These are phyloP conservation scores for Gleditsia sinensis DNA, from an alignment of 306 rosid species.

Conservation along the genomic window DNA sequence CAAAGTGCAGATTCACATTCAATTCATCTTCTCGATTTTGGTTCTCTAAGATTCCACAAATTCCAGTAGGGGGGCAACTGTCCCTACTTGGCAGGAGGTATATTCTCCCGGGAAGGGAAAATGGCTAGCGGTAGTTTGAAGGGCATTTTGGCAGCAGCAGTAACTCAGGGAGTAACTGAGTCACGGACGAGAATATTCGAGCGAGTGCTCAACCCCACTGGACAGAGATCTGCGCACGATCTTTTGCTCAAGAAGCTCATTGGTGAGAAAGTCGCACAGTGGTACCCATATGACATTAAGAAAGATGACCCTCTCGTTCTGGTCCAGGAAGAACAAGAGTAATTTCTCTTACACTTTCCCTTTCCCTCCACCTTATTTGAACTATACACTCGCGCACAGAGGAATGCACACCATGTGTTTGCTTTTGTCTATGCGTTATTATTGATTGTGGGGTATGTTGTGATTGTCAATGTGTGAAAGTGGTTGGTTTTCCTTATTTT, in stretches of 20 bases:
- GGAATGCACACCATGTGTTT: neutral
- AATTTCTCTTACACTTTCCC: neutral
- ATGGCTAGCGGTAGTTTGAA: slow-evolving; percentile 72
- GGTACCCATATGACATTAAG: slow-evolving; percentile 87
- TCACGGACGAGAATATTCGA: slow-evolving; percentile 86
- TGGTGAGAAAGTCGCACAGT: slow-evolving; percentile 78
- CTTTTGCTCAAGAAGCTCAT: slow-evolving; percentile 77
- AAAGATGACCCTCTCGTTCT: slow-evolving; percentile 73
- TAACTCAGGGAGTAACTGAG: slow-evolving; percentile 56
- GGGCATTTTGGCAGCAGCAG: slow-evolving; percentile 54
- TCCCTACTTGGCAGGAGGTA: neutral
- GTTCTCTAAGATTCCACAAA: too few relatives aligned
- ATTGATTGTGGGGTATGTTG: neutral
- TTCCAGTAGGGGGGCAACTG: too few relatives aligned
- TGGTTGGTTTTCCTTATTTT: slow-evolving; percentile 11
- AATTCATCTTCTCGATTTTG: too few relatives aligned
- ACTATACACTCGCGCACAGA: neutral
- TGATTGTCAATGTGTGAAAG: neutral
- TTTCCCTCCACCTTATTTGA: neutral
- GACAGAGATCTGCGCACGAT: slow-evolving; percentile 74
- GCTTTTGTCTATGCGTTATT: neutral
- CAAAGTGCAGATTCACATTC: too few relatives aligned
- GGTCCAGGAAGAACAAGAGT: slow-evolving; percentile 85
- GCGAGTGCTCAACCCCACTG: slow-evolving; percentile 69
- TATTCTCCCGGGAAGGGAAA: neutral